A percentile compares a stretch with the other conserved stretches of the same genome.
Conservation (phyloP, 345 rosid genomes). For the Euphorbia lathyris region DNA sequence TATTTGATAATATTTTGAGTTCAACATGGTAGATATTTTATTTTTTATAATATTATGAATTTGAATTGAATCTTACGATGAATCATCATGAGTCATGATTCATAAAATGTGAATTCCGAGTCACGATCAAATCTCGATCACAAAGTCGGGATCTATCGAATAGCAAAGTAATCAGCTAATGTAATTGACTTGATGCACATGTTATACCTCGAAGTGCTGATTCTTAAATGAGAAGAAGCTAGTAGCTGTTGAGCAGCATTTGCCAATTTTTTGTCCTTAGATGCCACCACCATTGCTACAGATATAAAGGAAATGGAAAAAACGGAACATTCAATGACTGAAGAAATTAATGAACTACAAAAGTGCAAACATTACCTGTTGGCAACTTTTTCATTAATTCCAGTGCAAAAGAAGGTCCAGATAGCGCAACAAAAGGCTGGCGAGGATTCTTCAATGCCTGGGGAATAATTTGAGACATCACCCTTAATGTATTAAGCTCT, state of each 20-base stretch:
- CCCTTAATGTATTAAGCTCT: slow-evolving; percentile 82
- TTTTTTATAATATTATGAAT: no score
- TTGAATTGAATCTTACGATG: no score
- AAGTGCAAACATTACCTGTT: slow-evolving; percentile 48
- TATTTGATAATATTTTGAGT: no score
- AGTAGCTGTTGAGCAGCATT: slow-evolving; percentile 80
- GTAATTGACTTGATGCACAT: slow-evolving; percentile 9
- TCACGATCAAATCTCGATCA: no score
- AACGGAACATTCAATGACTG: background rate
- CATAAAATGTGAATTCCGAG: no score
- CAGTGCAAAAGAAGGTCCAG: slow-evolving; percentile 89
- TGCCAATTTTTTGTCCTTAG: slow-evolving; percentile 78
- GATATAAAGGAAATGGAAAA: slow-evolving; percentile 9
- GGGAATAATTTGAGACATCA: slow-evolving; percentile 95
- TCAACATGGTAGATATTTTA: no score
- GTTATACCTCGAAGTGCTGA: slow-evolving; percentile 79
- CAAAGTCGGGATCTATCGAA: background rate
- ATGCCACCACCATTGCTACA: slow-evolving; percentile 94
- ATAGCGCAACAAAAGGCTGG: slow-evolving; percentile 82
- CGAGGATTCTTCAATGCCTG: slow-evolving; percentile 63
- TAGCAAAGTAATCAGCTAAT: background rate
- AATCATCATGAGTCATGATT: no score
- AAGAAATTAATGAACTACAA: slow-evolving; percentile 8
- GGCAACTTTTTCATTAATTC: slow-evolving; percentile 88
- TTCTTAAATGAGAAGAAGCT: slow-evolving; percentile 74